Conservation (phyloP, 176 grass and related monocot species). For the Hordeum marinum region DNA sequence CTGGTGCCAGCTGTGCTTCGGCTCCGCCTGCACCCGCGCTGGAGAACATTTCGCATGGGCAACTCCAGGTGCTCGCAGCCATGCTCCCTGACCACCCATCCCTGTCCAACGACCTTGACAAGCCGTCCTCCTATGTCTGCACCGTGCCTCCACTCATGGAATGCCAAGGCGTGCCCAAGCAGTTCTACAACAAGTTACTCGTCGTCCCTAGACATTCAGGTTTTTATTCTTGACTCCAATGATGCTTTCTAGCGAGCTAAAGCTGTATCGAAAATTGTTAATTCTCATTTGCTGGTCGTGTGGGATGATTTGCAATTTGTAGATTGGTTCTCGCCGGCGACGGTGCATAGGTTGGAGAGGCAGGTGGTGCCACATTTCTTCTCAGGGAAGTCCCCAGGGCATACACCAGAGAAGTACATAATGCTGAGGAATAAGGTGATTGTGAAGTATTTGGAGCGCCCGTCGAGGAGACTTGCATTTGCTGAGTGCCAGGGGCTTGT, state of each 20-base stretch:
- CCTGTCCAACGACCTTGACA: constrained; percentile 60
- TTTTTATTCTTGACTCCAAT: constrained; percentile 27
- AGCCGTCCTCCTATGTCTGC: constrained; percentile 73
- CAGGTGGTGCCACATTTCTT: constrained; percentile 89
- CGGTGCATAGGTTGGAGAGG: constrained; percentile 80
- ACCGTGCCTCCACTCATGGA: constrained; percentile 77
- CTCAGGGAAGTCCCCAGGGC: constrained; percentile 66
- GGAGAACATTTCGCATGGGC: constrained; percentile 94
- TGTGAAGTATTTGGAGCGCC: constrained; percentile 68
- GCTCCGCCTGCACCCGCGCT: constrained; percentile 21
- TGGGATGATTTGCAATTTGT: constrained; percentile 13
- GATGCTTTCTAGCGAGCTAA: neutral
- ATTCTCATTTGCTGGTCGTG: neutral
- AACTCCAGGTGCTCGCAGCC: constrained; percentile 69
- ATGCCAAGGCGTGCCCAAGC: constrained; percentile 58
- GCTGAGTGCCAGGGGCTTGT: constrained; percentile 85
- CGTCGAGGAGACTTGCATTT: constrained; percentile 64
- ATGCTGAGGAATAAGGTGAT: constrained; percentile 88
- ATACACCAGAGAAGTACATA: constrained; percentile 79
- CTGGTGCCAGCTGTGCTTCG: neutral
- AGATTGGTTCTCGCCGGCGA: constrained; percentile 78
- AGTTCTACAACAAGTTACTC: constrained; percentile 48
- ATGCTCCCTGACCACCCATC: constrained; percentile 74
- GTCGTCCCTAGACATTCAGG: constrained; percentile 74
- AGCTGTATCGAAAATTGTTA: neutral